These are phyloP conservation scores for Euphorbia neoarborescens DNA, from an alignment of 441 rosid species.

Conservation along the genomic window DNA sequence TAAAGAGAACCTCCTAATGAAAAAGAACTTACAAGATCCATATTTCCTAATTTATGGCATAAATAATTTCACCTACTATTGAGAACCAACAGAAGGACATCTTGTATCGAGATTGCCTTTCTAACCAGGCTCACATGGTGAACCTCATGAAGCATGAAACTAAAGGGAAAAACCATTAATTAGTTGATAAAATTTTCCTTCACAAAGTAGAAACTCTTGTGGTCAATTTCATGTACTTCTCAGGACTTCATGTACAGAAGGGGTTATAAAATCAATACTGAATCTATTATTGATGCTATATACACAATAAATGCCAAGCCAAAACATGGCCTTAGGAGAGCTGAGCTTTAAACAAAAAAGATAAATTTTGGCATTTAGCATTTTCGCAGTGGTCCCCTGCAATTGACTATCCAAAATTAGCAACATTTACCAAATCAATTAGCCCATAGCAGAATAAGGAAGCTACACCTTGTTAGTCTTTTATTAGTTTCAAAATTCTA, in stretches of 20 bases:
- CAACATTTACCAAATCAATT: neutral
- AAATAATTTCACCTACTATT: neutral
- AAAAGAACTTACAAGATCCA: neutral
- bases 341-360: neutral
- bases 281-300: constrained; percentile 2
- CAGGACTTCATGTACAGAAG: neutral
- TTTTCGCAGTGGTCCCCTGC: neutral
- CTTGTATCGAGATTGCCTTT: neutral
- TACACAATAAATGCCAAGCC: neutral
- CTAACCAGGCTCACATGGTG: neutral
- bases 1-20: neutral
- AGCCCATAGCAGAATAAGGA: neutral
- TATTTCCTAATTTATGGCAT: neutral
- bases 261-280: neutral
- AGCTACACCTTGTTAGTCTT: neutral
- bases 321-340: neutral
- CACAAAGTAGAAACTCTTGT: neutral
- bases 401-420: neutral
- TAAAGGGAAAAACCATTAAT: neutral
- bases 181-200: neutral
- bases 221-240: neutral
- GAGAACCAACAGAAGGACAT: neutral
- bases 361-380: constrained; percentile 1
- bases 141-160: constrained; percentile 4
- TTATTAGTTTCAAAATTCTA: neutral